These are phyloP conservation scores for Trypanosoma caninum DNA, from an alignment of 208 protist species.

Conservation along the genomic window DNA sequence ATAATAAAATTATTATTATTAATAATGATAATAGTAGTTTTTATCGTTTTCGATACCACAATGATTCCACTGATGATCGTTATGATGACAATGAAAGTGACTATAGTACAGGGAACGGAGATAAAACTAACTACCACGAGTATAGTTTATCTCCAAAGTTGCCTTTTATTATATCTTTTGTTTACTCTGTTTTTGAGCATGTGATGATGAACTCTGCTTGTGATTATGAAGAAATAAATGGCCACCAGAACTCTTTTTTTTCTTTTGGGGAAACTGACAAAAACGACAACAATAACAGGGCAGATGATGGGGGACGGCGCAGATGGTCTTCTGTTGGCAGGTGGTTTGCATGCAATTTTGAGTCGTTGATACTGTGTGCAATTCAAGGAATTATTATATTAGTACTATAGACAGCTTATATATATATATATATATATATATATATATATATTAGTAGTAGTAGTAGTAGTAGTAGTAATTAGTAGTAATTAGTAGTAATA, in stretches of 20 bases:
- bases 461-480: too few species aligned
- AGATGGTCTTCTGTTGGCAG: background rate
- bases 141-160: background rate
- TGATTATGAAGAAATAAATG: too few species aligned
- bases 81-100: background rate
- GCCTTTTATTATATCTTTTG: background rate
- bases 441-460: too few species aligned
- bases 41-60: too few species aligned
- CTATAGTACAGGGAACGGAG: background rate
- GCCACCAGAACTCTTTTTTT: too few species aligned
- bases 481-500: too few species aligned
- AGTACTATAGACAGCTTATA: background rate
- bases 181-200: constrained; percentile 1
- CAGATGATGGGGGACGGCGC: background rate
- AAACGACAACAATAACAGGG: too few species aligned
- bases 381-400: constrained; percentile 23
- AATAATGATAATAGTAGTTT: too few species aligned
- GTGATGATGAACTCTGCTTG: background rate
- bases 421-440: background rate
- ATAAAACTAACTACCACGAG: background rate
- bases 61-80: background rate
- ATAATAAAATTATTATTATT: too few species aligned
- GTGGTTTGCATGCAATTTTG: constrained; percentile 7
- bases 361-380: constrained; percentile 7
- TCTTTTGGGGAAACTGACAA: background rate